Evolutionary conservation across 73 alveolate genomes (phyloP), one percentile per base, ranked within the genome.

Genomic region (Vitrella brassicaformis): DNA sequence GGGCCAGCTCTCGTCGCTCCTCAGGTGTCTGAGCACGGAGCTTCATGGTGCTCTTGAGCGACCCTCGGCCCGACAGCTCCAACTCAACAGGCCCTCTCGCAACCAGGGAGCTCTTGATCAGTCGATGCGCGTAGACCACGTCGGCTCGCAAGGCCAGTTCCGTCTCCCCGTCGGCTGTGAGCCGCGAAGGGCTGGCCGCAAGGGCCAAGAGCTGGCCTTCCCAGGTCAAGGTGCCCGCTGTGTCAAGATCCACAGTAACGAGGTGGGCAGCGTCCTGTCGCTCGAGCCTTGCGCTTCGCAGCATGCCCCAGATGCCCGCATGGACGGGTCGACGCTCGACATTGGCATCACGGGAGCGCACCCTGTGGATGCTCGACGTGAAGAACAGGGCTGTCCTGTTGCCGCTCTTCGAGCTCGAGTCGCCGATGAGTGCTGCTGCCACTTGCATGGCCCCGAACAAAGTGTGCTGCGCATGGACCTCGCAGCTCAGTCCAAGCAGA

Each of bases 231-330:
- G 19, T 27, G 56, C 14, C 1, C 18, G 30, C 9, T 0, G 30
- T 27, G 1, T 32, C 67, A 19, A 66, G 27, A 27, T 74, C 81
- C 69, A 39, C 14, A 14, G 67, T 31, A 25, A 74, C 29, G 45
- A 74, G 47, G 9, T 30, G 47, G 10, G 69, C 70, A 0, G 28
- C 45, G 67, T 28, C 32, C 31, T 71, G 83, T 31, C 39, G 75
- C 69, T 76, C 83, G 66, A 67, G 67, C 31, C 83, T 70, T 65
- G 64, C 47, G 31, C 76, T 28, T 28, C 76, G 75, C 0, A 67
- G 64, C 31, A 76, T 19, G 27, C 83, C 83, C 83, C 83, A 76
- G 22, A 76, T 28, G 4, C 71, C 70, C 25, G 83, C 70, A 31
- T 68, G 76, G 19, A 76, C 56, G 0, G 83, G 83, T n/a, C n/a